A percentile compares a stretch with the other conserved stretches of the same genome.
phyloP scores from a whole-genome alignment of 176 grass and related monocot genomes.

The Carex kokanica region DNA sequence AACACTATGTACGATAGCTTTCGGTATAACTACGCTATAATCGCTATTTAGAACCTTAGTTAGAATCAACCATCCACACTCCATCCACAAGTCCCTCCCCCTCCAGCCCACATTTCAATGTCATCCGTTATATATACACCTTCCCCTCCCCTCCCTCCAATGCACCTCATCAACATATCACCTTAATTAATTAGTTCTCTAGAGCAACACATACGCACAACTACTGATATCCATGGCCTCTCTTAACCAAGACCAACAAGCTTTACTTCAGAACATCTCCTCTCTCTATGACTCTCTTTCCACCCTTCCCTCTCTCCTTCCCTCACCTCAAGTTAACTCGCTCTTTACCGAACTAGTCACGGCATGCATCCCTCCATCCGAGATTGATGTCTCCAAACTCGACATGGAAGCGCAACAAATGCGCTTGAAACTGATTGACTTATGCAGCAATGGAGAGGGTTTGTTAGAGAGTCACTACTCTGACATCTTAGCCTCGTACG shows the following conservation, averaged over 20 bases:
- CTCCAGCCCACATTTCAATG: conserved; percentile 7
- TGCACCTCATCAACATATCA: neutral
- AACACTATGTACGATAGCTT: too few relatives aligned
- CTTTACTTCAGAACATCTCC: conserved; percentile 55
- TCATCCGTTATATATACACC: neutral
- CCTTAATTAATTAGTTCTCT: neutral
- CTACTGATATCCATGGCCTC: conserved; percentile 27
- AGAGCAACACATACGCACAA: neutral
- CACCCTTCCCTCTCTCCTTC: conserved; percentile 53
- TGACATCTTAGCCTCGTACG: conserved; percentile 55
- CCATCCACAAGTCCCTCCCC: too few relatives aligned
- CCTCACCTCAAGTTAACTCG: conserved; percentile 55
- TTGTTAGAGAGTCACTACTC: conserved; percentile 79
- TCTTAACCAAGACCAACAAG: conserved; percentile 34
- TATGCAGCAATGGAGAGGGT: conserved; percentile 64
- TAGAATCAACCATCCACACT: neutral
- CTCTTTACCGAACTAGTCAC: conserved; percentile 74
- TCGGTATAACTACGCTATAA: too few relatives aligned
- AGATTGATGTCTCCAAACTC: conserved; percentile 54
- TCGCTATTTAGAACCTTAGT: too few relatives aligned
- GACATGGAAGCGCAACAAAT: conserved; percentile 47
- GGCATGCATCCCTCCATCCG: conserved; percentile 58
- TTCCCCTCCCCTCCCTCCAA: neutral
- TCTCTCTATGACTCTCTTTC: conserved; percentile 36
- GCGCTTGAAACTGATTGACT: conserved; percentile 46